These are phyloP conservation scores for Pichia sp. DNA, from an alignment of 1,139 yeast genomes.

Conservation along the genomic window DNA sequence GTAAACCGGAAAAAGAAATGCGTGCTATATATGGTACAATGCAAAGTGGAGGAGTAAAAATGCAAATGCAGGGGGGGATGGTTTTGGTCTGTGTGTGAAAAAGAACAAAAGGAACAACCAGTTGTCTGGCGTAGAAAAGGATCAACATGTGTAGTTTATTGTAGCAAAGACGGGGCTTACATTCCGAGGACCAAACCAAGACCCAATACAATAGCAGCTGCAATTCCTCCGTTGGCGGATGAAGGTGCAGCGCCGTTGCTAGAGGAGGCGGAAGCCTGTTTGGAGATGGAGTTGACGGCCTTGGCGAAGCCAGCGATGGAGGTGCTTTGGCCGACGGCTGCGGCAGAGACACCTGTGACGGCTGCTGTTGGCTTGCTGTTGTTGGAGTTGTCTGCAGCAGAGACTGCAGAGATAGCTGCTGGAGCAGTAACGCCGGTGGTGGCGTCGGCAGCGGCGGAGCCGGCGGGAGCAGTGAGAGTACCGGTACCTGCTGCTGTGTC, in stretches of 20 bases:
- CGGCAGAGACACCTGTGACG: neutral
- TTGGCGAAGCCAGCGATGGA: slow-evolving; percentile 9
- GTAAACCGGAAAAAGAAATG: neutral
- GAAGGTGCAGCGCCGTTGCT: neutral
- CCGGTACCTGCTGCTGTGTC: neutral
- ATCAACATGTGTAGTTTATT: neutral
- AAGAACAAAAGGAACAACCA: neutral
- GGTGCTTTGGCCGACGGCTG: neutral
- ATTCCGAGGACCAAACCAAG: neutral
- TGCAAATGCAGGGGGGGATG: neutral
- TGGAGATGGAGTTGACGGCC: slow-evolving; percentile 11
- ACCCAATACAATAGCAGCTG: neutral
- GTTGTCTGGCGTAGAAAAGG: slow-evolving; percentile 3
- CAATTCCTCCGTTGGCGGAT: neutral
- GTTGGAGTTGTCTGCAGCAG: neutral
- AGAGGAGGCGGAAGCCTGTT: slow-evolving; percentile 1
- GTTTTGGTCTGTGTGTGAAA: neutral
- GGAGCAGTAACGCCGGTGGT: neutral
- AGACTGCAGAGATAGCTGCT: neutral
- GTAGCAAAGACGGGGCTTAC: neutral
- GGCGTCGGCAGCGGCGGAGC: neutral
- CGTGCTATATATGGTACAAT: neutral
- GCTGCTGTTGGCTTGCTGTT: neutral
- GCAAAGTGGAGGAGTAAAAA: neutral
- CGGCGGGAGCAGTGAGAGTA: neutral